A percentile compares a stretch with the other conserved stretches of the same genome.
phyloP scores from a whole-genome alignment of 2,329 filamentous ascomycete genomes.

The Stagonosporopsis rhizophila region DNA sequence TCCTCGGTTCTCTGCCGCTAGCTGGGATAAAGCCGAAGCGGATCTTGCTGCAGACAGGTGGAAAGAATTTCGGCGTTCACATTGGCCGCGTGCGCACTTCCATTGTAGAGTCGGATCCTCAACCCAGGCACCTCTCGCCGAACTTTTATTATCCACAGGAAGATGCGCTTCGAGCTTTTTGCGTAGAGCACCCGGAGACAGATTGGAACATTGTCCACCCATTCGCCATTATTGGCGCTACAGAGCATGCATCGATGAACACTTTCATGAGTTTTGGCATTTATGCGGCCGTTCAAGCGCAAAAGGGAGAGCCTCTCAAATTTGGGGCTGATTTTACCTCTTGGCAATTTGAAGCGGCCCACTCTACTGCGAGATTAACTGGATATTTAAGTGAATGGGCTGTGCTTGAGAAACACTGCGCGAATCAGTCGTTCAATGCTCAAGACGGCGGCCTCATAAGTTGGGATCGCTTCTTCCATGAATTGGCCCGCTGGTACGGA shows the following conservation, averaged over 20 bases:
- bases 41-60: slow-evolving; percentile 22
- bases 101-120: slow-evolving; percentile 22
- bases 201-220: slow-evolving; percentile 19
- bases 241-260: slow-evolving; percentile 21
- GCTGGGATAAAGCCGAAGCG: slow-evolving; percentile 19
- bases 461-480: slow-evolving; percentile 20
- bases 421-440: slow-evolving; percentile 18
- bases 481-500: slow-evolving; percentile 22
- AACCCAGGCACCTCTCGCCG: slow-evolving; percentile 20
- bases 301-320: slow-evolving; percentile 16
- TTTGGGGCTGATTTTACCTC: slow-evolving; percentile 9
- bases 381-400: slow-evolving; percentile 26
- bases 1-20: slow-evolving; percentile 12
- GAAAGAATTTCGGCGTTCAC: slow-evolving; percentile 23
- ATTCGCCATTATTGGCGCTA: slow-evolving; percentile 13
- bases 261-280: slow-evolving; percentile 14
- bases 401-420: slow-evolving; percentile 15
- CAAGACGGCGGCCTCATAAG: slow-evolving; percentile 7
- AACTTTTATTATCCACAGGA: slow-evolving; percentile 28
- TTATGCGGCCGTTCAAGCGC: slow-evolving; percentile 19
- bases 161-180: slow-evolving; percentile 14
- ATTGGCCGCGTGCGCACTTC: slow-evolving; percentile 20
- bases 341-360: slow-evolving; percentile 17
- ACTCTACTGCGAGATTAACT: slow-evolving; percentile 21
- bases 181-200: slow-evolving; percentile 10